Evolutionary conservation across 2,329 filamentous ascomycete species (phyloP), one percentile per base, ranked within the genome.

Genomic region (Cryphonectria japonica): DNA sequence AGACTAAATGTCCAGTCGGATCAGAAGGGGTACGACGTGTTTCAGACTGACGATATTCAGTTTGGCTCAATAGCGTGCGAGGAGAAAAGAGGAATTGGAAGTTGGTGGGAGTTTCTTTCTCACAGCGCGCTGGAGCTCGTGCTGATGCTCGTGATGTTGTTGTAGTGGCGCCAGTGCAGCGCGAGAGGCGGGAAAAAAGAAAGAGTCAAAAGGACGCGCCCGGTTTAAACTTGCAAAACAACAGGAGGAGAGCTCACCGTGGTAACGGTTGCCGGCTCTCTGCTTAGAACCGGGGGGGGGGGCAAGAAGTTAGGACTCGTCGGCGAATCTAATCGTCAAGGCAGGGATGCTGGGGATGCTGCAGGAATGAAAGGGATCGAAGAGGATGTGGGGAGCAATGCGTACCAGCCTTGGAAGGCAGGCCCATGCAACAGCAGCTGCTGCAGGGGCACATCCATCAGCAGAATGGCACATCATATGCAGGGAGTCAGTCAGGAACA

Each of bases 1-100:
- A 76, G 72, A 62, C 52, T 26, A 59, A 66, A 64, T 71, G 70
- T 72, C 39, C 39, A 34, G 61, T 46, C 13, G 37, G 3, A 34
- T 4, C 13, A 46, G 39, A 29, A 16, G 50, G 13, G 43, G 7
- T 22, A 9, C 29, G 41, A 50, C 63, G 63, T 8, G 29, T 65
- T 41, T 37, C 14, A 46, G 61, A 3, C 43, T 14, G 61, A n/a
- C 39, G 22, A 39, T 46, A 14, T 46, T 50, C 7, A 9, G 22
- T 16, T 41, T 62, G 59, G 59, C 32, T 16, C 13, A 32, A n/a
- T 34, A 22, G n/a, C n/a, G 37, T 34, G 2, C 1, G 5, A 59
- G 6, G 34, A 34, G 39, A 16, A 9, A 32, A 39, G 37, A 61
- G 32, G 13, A 16, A 46, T 22, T 22, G 43, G 34, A 37, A 61